phyloP scores from a whole-genome alignment of 1,284 basidiomycete species.

The Sporisorium sorghi region DNA sequence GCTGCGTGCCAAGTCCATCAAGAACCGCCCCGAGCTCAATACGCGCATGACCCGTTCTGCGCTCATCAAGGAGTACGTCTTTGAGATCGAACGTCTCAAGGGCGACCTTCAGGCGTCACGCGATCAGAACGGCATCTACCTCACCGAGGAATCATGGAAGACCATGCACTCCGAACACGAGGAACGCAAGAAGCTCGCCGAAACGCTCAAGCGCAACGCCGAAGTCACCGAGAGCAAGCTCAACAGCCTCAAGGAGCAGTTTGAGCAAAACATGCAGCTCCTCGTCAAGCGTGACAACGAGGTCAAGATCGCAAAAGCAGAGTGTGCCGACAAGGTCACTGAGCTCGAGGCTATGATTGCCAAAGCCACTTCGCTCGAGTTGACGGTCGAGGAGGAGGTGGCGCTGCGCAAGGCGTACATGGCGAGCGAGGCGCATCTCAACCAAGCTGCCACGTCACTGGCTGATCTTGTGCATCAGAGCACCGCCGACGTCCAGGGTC shows the following conservation, averaged over 20 bases:
- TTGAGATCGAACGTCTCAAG: constrained; percentile 94
- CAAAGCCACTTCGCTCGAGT: constrained; percentile 39
- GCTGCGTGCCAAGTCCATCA: constrained; percentile 92
- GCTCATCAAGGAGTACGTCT: constrained; percentile 91
- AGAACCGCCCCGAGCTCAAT: constrained; percentile 95
- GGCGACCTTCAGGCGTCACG: constrained; percentile 78
- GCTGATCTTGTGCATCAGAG: constrained; percentile 78
- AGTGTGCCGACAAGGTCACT: constrained; percentile 45
- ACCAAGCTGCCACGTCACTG: constrained; percentile 78
- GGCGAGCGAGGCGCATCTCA: constrained; percentile 78
- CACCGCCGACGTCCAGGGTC: constrained; percentile 77
- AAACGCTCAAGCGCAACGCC: constrained; percentile 54
- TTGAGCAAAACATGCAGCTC: constrained; percentile 67
- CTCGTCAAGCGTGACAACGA: constrained; percentile 64
- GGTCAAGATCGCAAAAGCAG: constrained; percentile 46
- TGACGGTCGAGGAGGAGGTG: constrained; percentile 71
- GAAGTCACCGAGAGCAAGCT: constrained; percentile 66
- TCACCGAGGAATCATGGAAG: constrained; percentile 60
- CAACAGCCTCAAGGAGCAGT: constrained; percentile 64
- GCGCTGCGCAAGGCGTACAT: constrained; percentile 79
- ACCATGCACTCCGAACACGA: constrained; percentile 60
- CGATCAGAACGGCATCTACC: constrained; percentile 64
- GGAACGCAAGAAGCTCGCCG: constrained; percentile 45
- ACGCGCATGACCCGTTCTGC: constrained; percentile 92
- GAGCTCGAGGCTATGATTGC: constrained; percentile 53